These are phyloP conservation scores for Rhizopogon sp. DNA, from an alignment of 768 basidiomycete species.

Conservation along the genomic window DNA sequence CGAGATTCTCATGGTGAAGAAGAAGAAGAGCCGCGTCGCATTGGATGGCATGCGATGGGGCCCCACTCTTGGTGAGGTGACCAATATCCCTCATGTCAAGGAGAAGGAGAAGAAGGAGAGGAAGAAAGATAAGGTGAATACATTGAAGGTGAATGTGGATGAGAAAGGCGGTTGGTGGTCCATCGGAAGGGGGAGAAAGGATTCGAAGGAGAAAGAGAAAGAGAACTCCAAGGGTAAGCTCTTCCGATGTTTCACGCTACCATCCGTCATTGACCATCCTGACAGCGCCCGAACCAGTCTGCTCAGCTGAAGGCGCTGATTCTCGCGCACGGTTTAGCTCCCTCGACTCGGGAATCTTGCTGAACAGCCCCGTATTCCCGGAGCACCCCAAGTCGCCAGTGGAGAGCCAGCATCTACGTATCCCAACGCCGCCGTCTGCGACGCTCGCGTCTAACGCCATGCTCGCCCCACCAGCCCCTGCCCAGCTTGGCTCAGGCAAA, in stretches of 20 bases:
- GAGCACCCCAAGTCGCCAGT: conserved; percentile 11
- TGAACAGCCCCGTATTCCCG: conserved; percentile 17
- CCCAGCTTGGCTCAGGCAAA: conserved; percentile 24
- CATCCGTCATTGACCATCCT: conserved; percentile 2
- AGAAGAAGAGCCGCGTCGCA: conserved; percentile 62
- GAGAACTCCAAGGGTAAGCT: conserved; percentile 31
- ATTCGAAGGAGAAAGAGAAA: conserved; percentile 59
- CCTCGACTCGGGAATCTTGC: conserved; percentile 41
- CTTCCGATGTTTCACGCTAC: not conserved
- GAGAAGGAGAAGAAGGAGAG: conserved; percentile 30
- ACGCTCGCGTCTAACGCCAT: conserved; percentile 34
- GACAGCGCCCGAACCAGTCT: conserved; percentile 43
- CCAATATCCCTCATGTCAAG: conserved; percentile 41
- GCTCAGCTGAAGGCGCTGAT: conserved; percentile 14
- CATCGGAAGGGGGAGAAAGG: conserved; percentile 69
- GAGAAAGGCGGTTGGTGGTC: conserved; percentile 78
- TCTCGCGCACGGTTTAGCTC: conserved; percentile 59
- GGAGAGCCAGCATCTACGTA: conserved; percentile 5
- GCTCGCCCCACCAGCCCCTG: conserved; percentile 31
- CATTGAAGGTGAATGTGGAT: conserved; percentile 37
- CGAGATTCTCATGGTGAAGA: conserved; percentile 71
- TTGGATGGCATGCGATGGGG: conserved; percentile 57
- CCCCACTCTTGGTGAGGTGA: conserved; percentile 49
- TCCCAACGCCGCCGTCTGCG: conserved; percentile 20
- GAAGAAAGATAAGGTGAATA: conserved; percentile 27